Conservation (phyloP, 1,139 yeast species). For the Saccharomyces pastorianus region DNA sequence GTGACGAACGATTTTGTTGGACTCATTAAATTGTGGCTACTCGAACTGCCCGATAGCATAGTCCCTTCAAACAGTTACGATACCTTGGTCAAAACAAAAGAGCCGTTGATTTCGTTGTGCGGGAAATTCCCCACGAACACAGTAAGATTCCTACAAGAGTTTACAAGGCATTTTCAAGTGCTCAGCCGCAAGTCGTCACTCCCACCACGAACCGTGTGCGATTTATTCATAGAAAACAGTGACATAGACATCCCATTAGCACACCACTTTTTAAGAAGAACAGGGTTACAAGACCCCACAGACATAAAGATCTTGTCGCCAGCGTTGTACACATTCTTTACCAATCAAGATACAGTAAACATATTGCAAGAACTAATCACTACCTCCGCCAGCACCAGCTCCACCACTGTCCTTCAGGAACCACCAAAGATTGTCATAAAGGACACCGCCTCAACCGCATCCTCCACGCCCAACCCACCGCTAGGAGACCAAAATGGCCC, state of each 20-base stretch:
- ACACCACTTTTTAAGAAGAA: conserved; percentile 13
- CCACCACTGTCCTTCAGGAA: neutral
- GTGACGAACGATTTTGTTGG: conserved; percentile 16
- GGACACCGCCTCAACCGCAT: neutral
- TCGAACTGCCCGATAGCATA: conserved; percentile 33
- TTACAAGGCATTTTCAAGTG: neutral
- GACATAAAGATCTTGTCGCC: neutral
- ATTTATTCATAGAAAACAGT: neutral
- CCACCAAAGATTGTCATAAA: neutral
- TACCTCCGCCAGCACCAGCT: too few relatives aligned
- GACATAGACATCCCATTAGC: conserved; percentile 12
- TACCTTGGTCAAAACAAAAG: conserved; percentile 8
- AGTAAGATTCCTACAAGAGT: neutral
- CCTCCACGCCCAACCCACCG: neutral
- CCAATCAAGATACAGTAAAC: neutral
- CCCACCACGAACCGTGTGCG: conserved; percentile 6
- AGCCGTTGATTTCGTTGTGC: neutral
- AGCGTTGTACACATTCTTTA: neutral
- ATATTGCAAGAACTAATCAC: neutral
- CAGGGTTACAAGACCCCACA: neutral
- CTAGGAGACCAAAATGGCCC: conserved; percentile 2
- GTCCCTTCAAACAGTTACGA: conserved; percentile 30
- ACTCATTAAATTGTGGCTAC: conserved; percentile 29
- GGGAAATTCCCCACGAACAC: neutral
- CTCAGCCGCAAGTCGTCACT: neutral